Evolutionary conservation across 2,329 filamentous ascomycete species (phyloP), one percentile per base, ranked within the genome.

Genomic region (Neofusicoccum parvum): DNA sequence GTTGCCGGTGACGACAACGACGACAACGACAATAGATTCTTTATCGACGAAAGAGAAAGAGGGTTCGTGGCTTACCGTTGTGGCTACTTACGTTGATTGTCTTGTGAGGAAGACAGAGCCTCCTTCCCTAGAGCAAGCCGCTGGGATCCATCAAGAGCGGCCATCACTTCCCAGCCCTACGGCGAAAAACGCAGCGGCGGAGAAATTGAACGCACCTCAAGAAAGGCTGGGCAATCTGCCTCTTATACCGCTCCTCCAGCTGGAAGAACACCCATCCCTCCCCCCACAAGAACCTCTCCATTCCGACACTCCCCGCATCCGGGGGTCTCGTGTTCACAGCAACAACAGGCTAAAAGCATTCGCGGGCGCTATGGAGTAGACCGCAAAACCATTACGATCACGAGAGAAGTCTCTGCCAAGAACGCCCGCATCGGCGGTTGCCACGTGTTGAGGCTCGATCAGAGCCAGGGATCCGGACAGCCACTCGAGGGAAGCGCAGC

Each of bases 301-400:
- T 46, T 12, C 56, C 43, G 43, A 60, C 17, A 32, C 27, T 17
- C 15, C 32, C 41, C 56, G 43, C 56, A 60, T 48, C 56, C 37
- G 56, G 56, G 56, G n/a, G 12, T 41, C 23, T 39, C 20, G 11
- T 15, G 6, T 36, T 23, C 15, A 14, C n/a, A 48, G 43, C 43
- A 48, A 48, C 43, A 23, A 12, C 56, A 59, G 56, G 56, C 56
- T 60, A 60, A 48, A 60, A 46, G 32, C 39, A 46, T 20, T n/a
- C 41, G 41, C 32, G 23, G 17, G 36, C 27, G 27, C 37, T 17
- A 58, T 23, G 14, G 9, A 37, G 9, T 14, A 15, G 9, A 23
- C 15, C 36, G 54, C 27, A 50, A 36, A 48, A 48, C 27, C 39
- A 36, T 9, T n/a, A 7, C 27, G 50, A 37, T 60, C 56, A 60